These are phyloP conservation scores for Physocladia obscura DNA, from an alignment of 192 early-diverging fungal genomes.

Conservation along the genomic window DNA sequence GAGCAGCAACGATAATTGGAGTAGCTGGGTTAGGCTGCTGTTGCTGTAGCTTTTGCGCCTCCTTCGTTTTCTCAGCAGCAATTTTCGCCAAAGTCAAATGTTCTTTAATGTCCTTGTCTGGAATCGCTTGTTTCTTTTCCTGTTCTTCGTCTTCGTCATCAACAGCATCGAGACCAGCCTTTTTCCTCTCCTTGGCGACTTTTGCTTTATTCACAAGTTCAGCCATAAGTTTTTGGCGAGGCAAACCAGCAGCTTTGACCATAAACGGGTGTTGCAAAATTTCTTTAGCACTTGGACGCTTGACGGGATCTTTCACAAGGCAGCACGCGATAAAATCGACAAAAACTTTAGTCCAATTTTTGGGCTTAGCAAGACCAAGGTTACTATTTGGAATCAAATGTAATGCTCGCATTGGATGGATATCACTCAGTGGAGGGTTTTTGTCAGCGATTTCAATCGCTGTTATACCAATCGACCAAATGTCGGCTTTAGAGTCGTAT, in stretches of 20 bases:
- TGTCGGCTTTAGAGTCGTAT: conserved; percentile 61
- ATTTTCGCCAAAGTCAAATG: conserved; percentile 46
- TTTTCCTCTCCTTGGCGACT: conserved; percentile 48
- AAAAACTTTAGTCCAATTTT: conserved; percentile 59
- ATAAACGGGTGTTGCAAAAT: conserved; percentile 62
- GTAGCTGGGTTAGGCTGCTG: conserved; percentile 14
- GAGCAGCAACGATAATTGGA: conserved; percentile 2
- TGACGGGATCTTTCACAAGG: conserved; percentile 53
- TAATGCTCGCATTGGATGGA: conserved; percentile 66
- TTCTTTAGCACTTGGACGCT: conserved; percentile 52
- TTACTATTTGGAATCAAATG: conserved; percentile 53
- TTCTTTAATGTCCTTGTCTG: conserved; percentile 45
- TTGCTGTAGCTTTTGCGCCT: neutral
- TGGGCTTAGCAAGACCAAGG: conserved; percentile 59
- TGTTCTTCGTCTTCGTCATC: conserved; percentile 57
- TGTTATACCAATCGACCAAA: conserved; percentile 69
- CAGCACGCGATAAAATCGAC: conserved; percentile 59
- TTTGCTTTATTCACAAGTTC: conserved; percentile 53
- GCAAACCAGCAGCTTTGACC: conserved; percentile 39
- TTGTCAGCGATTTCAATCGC: conserved; percentile 69
- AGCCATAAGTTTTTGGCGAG: conserved; percentile 43
- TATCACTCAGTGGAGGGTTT: conserved; percentile 63
- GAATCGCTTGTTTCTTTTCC: conserved; percentile 45
- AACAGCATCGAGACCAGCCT: conserved; percentile 48
- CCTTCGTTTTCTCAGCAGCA: conserved; percentile 25